These are phyloP conservation scores for California macrophylla DNA, from an alignment of 441 rosid species.

Conservation along the genomic window DNA sequence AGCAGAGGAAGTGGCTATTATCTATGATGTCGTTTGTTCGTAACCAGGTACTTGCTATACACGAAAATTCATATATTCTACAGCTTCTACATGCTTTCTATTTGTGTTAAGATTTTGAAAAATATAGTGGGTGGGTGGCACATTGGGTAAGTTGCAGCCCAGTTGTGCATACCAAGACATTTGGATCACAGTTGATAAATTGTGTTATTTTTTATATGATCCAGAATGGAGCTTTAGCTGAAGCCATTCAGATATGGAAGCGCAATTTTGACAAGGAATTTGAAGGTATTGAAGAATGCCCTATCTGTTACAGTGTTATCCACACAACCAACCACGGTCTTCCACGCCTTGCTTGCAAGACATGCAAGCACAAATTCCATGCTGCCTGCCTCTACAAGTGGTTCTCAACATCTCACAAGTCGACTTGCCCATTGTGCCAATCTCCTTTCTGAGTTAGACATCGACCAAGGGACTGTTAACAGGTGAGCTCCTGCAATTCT, in stretches of 20 bases:
- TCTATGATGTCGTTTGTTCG: slow-evolving; percentile 88
- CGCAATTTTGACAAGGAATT: slow-evolving; percentile 88
- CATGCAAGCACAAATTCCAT: slow-evolving; percentile 94
- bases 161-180: background rate
- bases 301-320: slow-evolving; percentile 92
- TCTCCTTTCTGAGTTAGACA: slow-evolving; percentile 53
- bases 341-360: slow-evolving; percentile 85
- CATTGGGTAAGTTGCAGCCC: background rate
- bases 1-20: slow-evolving; percentile 95
- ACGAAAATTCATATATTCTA: background rate
- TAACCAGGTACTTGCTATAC: slow-evolving; percentile 55
- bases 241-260: slow-evolving; percentile 87
- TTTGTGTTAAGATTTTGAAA: background rate
- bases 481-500: background rate
- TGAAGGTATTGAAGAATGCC: slow-evolving; percentile 96
- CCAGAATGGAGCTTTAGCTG: slow-evolving; percentile 95
- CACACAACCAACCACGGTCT: slow-evolving; percentile 81
- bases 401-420: slow-evolving; percentile 86
- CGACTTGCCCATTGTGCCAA: slow-evolving; percentile 87
- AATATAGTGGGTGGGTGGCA: background rate
- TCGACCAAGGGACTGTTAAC: background rate
- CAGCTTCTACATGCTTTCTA: slow-evolving; percentile 5
- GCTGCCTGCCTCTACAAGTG: slow-evolving; percentile 87
- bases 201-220: slow-evolving; percentile 15
- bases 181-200: background rate